Evolutionary conservation across 495 filamentous ascomycete species (phyloP).

Genomic region (Sabuloglossum arenarium): DNA sequence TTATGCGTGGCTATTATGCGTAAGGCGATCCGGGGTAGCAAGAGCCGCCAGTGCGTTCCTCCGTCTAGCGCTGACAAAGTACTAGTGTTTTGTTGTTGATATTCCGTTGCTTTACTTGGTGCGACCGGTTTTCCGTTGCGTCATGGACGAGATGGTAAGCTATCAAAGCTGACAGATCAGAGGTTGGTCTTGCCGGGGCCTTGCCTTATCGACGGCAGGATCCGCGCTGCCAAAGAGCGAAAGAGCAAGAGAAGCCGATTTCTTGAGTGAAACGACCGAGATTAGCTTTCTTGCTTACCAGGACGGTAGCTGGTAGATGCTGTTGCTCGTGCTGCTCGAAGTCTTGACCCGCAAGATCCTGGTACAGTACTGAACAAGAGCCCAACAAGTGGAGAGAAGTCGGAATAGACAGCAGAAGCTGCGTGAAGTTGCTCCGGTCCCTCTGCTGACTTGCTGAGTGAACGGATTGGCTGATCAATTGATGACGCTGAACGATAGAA

Average conservation of each 20-base stretch:
- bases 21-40: not conserved
- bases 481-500: not conserved
- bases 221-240: not conserved
- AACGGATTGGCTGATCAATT: not conserved
- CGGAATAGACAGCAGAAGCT: no score
- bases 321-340: not conserved
- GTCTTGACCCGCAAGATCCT: no score
- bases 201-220: not conserved
- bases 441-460: no score
- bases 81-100: no score
- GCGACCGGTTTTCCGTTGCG: not conserved
- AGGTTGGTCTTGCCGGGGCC: not conserved
- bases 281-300: not conserved
- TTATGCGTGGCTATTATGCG: not conserved
- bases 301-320: no score
- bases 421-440: no score
- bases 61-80: no score
- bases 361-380: no score
- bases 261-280: not conserved
- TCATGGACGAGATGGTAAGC: not conserved
- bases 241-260: not conserved
- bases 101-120: no score
- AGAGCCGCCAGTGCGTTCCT: not conserved
- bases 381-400: no score
- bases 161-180: not conserved